A percentile compares a stretch with the other conserved stretches of the same genome.
Evolutionary conservation across 106 monocot genomes (phyloP).

Genomic region (Acanthochlamys bracteata): DNA sequence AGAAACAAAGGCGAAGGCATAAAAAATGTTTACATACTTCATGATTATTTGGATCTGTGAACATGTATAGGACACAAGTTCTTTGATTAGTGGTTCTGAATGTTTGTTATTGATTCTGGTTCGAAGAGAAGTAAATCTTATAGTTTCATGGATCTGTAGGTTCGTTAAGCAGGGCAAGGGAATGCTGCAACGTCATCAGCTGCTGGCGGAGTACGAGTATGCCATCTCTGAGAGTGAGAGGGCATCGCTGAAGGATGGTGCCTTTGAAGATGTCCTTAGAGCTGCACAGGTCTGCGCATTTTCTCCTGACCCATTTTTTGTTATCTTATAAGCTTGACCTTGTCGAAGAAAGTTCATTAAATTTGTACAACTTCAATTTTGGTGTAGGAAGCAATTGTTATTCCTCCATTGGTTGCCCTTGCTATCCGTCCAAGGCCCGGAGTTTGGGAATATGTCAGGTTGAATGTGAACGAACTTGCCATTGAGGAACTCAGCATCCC

Average conservation of each 20-base stretch:
- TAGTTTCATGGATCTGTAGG: neutral
- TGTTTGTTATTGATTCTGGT: neutral
- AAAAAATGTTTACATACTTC: no score
- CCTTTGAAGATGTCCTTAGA: constrained; percentile 38
- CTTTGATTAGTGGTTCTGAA: neutral
- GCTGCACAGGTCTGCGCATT: constrained; percentile 35
- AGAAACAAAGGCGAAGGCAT: no score
- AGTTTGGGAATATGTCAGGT: constrained; percentile 47
- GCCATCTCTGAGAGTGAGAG: constrained; percentile 8
- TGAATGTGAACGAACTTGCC: constrained; percentile 44
- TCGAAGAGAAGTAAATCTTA: neutral
- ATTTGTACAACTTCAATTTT: neutral
- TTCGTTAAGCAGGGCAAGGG: constrained; percentile 37
- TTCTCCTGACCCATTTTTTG: neutral
- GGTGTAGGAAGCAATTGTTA: constrained; percentile 49
- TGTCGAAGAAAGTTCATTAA: neutral
- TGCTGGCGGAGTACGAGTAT: constrained; percentile 30
- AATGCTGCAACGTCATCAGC: constrained; percentile 37
- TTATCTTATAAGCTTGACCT: neutral
- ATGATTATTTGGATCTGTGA: no score
- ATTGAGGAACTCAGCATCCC: constrained; percentile 38
- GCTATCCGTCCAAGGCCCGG: constrained; percentile 61
- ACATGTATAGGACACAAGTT: no score
- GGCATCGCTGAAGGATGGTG: constrained; percentile 26
- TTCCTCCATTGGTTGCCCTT: constrained; percentile 50